Evolutionary conservation across 192 early-diverging fungal species (phyloP).

Genomic region (Backusella mclennaniae): DNA sequence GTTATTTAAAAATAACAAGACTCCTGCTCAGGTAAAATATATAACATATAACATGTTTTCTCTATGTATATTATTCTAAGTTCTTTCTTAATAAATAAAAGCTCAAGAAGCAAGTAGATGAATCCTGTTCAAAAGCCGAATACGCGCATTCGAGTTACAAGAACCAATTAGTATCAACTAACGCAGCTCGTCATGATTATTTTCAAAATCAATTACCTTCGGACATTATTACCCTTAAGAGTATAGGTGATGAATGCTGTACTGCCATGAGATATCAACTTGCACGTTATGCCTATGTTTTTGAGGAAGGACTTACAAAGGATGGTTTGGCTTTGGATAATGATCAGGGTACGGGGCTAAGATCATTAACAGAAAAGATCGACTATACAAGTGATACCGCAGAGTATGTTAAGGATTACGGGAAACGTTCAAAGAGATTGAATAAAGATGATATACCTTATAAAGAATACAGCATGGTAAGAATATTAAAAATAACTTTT

Average conservation of each 20-base stretch:
- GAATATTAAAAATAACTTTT: conserved; percentile 15
- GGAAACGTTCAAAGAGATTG: conserved; percentile 15
- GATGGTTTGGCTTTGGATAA: conserved; percentile 67
- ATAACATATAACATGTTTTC: neutral
- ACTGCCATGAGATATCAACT: conserved; percentile 76
- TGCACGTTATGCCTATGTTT: conserved; percentile 75
- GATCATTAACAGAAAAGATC: conserved; percentile 56
- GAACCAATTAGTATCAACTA: conserved; percentile 72
- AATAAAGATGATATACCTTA: conserved; percentile 43
- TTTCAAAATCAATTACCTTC: conserved; percentile 70
- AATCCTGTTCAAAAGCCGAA: conserved; percentile 81
- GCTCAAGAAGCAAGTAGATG: conserved; percentile 81
- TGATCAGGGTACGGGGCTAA: conserved; percentile 34
- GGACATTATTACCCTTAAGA: conserved; percentile 77
- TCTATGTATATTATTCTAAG: neutral
- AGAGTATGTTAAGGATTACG: conserved; percentile 42
- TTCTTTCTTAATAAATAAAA: conserved; percentile 25
- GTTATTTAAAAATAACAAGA: conserved; percentile 53
- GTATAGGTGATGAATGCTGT: conserved; percentile 83
- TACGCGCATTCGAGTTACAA: conserved; percentile 83
- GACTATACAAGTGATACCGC: conserved; percentile 58
- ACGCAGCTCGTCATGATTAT: conserved; percentile 73
- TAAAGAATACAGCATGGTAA: conserved; percentile 44
- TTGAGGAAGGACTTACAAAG: conserved; percentile 71
- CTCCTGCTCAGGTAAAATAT: conserved; percentile 56